Percentiles rank a stretch among this genome's conserved stretches.
Evolutionary conservation across 2,329 filamentous ascomycete species (phyloP).

Genomic region (Endocalyx cinctus): DNA sequence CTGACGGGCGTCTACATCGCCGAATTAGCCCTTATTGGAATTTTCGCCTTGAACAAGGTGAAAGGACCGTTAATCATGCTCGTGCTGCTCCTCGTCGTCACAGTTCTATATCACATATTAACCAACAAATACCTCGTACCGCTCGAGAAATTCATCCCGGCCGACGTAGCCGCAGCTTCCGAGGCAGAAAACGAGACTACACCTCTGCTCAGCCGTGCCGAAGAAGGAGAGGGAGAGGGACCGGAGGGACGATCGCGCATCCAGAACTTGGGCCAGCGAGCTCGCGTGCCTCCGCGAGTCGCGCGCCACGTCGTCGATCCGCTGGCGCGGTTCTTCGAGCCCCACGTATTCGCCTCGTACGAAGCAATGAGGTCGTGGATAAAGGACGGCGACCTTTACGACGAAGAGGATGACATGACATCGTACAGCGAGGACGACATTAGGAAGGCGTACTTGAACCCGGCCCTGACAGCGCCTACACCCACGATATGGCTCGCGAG

Average conservation of each 20-base stretch:
- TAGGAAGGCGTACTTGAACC: slow-evolving; percentile 24
- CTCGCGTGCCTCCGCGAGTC: slow-evolving; percentile 13
- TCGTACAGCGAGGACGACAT: slow-evolving; percentile 25
- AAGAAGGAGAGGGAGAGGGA: slow-evolving; percentile 17
- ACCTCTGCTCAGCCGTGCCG: slow-evolving; percentile 20
- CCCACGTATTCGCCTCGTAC: slow-evolving; percentile 21
- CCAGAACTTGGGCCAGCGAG: slow-evolving; percentile 16
- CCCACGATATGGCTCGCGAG: slow-evolving; percentile 63
- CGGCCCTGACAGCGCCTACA: slow-evolving; percentile 33
- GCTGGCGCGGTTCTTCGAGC: slow-evolving; percentile 23
- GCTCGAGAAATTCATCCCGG: slow-evolving; percentile 23
- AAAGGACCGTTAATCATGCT: slow-evolving; percentile 58
- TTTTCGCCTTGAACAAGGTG: slow-evolving; percentile 57
- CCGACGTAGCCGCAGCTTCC: slow-evolving; percentile 14
- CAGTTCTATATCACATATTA: slow-evolving; percentile 55
- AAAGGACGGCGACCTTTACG: slow-evolving; percentile 13
- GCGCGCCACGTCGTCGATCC: slow-evolving; percentile 17
- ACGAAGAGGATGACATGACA: slow-evolving; percentile 11
- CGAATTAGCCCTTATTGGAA: slow-evolving; percentile 63
- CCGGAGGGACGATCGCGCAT: slow-evolving; percentile 12
- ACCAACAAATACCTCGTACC: slow-evolving; percentile 25
- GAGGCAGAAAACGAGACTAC: slow-evolving; percentile 17
- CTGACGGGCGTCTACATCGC: slow-evolving; percentile 67
- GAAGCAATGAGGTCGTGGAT: slow-evolving; percentile 22
- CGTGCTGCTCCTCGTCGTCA: slow-evolving; percentile 56